Evolutionary conservation across 306 rosid species (phyloP).

Genomic region (Lotus japonicus): DNA sequence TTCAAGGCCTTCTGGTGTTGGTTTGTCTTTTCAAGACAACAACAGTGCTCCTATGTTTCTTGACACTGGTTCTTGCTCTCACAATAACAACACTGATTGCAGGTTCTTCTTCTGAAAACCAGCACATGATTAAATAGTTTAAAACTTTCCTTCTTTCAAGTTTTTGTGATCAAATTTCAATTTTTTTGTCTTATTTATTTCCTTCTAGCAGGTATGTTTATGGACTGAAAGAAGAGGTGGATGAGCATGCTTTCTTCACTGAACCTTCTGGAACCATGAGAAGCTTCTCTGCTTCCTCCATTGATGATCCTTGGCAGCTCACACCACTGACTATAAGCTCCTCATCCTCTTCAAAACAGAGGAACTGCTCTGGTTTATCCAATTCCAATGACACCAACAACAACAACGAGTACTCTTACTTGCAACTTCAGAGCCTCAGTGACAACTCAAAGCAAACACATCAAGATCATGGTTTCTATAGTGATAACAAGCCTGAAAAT

Average conservation of each 20-base stretch:
- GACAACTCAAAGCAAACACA: constrained; percentile 31
- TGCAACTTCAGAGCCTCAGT: constrained; percentile 60
- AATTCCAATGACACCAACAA: constrained; percentile 18
- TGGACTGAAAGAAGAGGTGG: constrained; percentile 71
- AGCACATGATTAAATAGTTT: neutral
- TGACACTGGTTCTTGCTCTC: constrained; percentile 50
- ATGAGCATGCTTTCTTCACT: constrained; percentile 82
- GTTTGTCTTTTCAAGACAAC: constrained; percentile 54
- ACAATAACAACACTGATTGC: constrained; percentile 45
- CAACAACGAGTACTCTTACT: constrained; percentile 44
- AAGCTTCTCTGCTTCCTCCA: constrained; percentile 68
- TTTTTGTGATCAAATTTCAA: neutral
- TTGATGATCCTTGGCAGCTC: constrained; percentile 75
- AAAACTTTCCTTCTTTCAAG: neutral
- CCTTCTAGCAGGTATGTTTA: constrained; percentile 41
- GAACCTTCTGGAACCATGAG: constrained; percentile 77
- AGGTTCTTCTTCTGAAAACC: constrained; percentile 39
- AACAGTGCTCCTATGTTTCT: constrained; percentile 48
- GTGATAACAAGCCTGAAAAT: constrained; percentile 19
- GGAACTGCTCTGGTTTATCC: constrained; percentile 50
- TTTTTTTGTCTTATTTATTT: neutral
- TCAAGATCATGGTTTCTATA: constrained; percentile 35
- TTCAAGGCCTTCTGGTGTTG: constrained; percentile 42
- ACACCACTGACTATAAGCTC: constrained; percentile 82
- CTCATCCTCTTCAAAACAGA: constrained; percentile 54